Conservation (phyloP, 805 yeast species). For the Ogataea minuta region DNA sequence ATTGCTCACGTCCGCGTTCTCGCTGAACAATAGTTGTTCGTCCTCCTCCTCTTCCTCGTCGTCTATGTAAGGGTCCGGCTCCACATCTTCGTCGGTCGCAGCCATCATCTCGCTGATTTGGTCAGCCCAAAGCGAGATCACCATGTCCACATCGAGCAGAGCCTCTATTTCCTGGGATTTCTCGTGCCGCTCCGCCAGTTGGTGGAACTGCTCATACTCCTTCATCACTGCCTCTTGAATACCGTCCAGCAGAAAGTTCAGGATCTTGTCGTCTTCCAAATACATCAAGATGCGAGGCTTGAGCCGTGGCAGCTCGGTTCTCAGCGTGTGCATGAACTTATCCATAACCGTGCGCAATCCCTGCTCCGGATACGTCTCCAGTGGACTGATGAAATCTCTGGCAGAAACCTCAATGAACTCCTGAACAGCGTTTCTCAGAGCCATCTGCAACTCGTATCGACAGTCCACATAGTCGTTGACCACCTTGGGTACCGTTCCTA, state of each 20-base stretch:
- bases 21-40: conserved; percentile 16
- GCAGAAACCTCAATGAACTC: conserved; percentile 62
- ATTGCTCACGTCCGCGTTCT: conserved; percentile 27
- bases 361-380: conserved; percentile 24
- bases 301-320: conserved; percentile 54
- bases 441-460: conserved; percentile 64
- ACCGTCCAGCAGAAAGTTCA: conserved; percentile 57
- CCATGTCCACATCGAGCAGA: conserved; percentile 63
- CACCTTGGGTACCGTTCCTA: conserved; percentile 74
- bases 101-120: conserved; percentile 33
- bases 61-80: conserved; percentile 9
- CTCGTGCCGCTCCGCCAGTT: conserved; percentile 26
- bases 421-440: conserved; percentile 67
- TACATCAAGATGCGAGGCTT: conserved; percentile 51
- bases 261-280: conserved; percentile 54
- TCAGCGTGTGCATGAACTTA: conserved; percentile 48
- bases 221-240: conserved; percentile 58
- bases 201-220: conserved; percentile 54
- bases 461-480: conserved; percentile 82
- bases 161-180: conserved; percentile 38
- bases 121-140: conserved; percentile 40
- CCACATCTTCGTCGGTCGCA: conserved; percentile 15
- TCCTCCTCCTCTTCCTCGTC: conserved; percentile 14
- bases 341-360: conserved; percentile 20
- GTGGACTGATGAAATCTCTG: conserved; percentile 46